Evolutionary conservation across 2,329 filamentous ascomycete genomes (phyloP), one percentile per base, ranked within the genome.

Genomic region (Fusarium mangiferae): DNA sequence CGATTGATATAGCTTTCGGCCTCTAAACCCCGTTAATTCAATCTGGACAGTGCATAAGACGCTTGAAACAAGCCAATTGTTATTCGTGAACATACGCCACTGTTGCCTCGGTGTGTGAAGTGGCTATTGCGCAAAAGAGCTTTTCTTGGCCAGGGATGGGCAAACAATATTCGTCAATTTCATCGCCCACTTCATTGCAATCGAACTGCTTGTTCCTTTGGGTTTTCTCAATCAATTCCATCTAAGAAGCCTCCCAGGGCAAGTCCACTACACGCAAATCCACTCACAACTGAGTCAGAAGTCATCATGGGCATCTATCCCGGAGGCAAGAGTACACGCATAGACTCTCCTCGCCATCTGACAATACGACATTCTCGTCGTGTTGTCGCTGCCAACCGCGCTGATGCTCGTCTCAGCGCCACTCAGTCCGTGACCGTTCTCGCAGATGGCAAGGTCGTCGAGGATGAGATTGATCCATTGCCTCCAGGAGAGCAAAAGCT

Each of bases 401-500:
- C 33, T 13, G n/a, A 22, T 2, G 3, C 42, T 3, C n/a, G 18
- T 36, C 36, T 15, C 36, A 49, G 20, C 13, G 15, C 26, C 20
- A 22, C 15, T 5, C 14, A 58, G 6, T 38, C 54, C 2, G 20
- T 42, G 8, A 44, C 55, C 17, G 28, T 59, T 7, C 17, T 49
- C 0, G 54, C 42, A 22, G 35, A 64, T 13, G 41, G 60, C 15
- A 22, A 58, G 10, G 14, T 30, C 55, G 44, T 59, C 24, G 44
- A 36, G 4, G 44, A 64, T 5, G 42, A 58, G 3, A 51, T 20
- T 35, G 35, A 46, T 4, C 55, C 51, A 2, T 30, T 75, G 14
- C 38, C 35, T 1, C 74, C 72, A 5, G 74, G 74, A n/a, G 39
- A 75, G 38, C 36, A 72, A 36, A 59, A 70, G 60, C 65, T 76